Base-by-base conservation (phyloP, 2,329 filamentous ascomycete genomes). In the Metarhizium sp. region DNA sequence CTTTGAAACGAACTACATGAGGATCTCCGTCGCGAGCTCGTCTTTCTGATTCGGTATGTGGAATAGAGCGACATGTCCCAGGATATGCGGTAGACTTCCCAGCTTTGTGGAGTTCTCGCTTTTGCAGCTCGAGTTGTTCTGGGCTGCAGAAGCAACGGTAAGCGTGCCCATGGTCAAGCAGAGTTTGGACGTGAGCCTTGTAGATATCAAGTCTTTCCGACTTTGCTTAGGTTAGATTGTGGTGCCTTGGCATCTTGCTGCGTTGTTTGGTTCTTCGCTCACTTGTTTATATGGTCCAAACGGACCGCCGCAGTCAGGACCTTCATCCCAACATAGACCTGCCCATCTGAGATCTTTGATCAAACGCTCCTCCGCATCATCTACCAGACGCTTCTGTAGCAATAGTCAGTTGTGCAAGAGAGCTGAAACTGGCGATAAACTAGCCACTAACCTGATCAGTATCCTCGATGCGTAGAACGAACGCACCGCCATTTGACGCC, bases 111-210 rank as follows among this genome's bases (percentile, higher is more conserved):
- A 82, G 80, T 59, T 81, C 76, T 61, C 79, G 77, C 55, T 85
- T 88, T 60, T 88, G 81, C 7, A 76, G 72, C 57, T 88, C 80
- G 3, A 95, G 77, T 34, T 87, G 82, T 56, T 89, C 81, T 0
- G 85, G 70, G 0, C 84, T 84, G 72, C 94, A 99, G 75, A 99
- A 99, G 70, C 94, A 99, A 59, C 92, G 85, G 69, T 97, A 99
- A 6, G 91, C 94, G 58, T 86, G 80, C 10, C 85, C 88, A 7
- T 79, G 77, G 4, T 84, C 71, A 3, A 99, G 69, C 13, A 99
- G 77, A 13, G 80, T 72, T 46, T 87, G 69, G 6, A 87, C 85
- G 66, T 96, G 84, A 55, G 84, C 69, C 59, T 79, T 77, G 68
- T 99, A 97, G 16, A 89, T 74, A 1, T 74, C 69, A 2, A 89